Conservation (phyloP, 495 filamentous ascomycete genomes). For the Penicillium crystallinum region DNA sequence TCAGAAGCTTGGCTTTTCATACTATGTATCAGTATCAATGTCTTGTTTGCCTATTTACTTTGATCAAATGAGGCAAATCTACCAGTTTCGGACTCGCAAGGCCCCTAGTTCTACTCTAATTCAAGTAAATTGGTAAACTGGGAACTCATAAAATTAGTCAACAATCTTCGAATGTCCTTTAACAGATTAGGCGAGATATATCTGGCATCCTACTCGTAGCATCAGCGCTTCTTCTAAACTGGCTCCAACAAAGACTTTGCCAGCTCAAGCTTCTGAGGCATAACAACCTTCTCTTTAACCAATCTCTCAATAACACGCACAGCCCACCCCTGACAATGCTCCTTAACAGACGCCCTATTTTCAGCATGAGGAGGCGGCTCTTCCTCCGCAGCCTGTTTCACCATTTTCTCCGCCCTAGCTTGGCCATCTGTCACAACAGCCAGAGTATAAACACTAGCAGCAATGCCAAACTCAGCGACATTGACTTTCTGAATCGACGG, state of each 20-base stretch:
- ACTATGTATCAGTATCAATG: too few species aligned
- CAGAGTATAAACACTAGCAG: slow-evolving; percentile 8
- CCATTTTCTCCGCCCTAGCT: not conserved
- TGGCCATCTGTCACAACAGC: slow-evolving; percentile 10
- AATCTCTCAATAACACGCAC: slow-evolving; percentile 17
- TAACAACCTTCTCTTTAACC: slow-evolving; percentile 15
- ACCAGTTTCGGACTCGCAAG: too few species aligned
- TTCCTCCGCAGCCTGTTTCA: slow-evolving; percentile 9
- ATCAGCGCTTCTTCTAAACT: not conserved
- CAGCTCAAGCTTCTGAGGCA: slow-evolving; percentile 14
- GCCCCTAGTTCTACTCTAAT: too few species aligned
- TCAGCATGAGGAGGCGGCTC: slow-evolving; percentile 15
- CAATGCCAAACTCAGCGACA: not conserved
- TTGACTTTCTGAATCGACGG: slow-evolving; percentile 8
- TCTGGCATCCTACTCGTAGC: not conserved
- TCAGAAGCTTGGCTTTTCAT: too few species aligned
- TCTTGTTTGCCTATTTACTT: too few species aligned
- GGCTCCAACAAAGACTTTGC: slow-evolving; percentile 17
- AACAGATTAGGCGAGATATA: too few species aligned
- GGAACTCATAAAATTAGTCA: too few species aligned
- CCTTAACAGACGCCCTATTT: slow-evolving; percentile 10
- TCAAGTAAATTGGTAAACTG: too few species aligned
- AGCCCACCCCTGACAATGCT: slow-evolving; percentile 23
- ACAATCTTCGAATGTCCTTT: too few species aligned
- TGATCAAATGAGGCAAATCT: too few species aligned